Evolutionary conservation across 768 basidiomycete species (phyloP).

Genomic region (Boletus rubropictus): DNA sequence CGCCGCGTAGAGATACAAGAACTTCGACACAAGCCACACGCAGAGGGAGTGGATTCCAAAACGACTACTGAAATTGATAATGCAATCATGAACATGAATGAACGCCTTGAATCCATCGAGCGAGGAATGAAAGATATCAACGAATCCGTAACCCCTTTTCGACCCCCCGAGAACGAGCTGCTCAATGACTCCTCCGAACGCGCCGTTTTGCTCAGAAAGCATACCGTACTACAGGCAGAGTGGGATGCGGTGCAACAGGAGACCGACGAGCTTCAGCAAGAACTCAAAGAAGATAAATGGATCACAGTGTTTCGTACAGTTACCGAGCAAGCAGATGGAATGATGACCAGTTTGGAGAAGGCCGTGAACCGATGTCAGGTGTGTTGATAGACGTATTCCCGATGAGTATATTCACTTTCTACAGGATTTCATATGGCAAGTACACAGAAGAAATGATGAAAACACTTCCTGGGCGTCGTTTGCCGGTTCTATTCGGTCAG

Average conservation of each 20-base stretch:
- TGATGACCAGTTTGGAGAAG: conserved; percentile 96
- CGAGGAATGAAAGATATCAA: conserved; percentile 66
- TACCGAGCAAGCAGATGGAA: conserved; percentile 91
- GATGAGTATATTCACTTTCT: conserved; percentile 1
- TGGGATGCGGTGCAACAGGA: conserved; percentile 82
- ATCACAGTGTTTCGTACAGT: conserved; percentile 91
- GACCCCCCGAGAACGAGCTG: conserved; percentile 44
- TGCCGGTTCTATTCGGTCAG: conserved; percentile 41
- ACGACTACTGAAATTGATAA: conserved; percentile 74
- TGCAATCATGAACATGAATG: conserved; percentile 73
- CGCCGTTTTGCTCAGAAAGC: conserved; percentile 59
- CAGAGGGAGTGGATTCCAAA: conserved; percentile 44
- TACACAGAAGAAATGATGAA: conserved; percentile 55
- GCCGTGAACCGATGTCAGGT: conserved; percentile 88
- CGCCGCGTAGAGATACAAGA: conserved; percentile 75
- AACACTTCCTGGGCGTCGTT: conserved; percentile 37
- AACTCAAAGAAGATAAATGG: conserved; percentile 97
- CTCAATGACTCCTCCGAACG: conserved; percentile 38
- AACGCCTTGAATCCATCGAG: conserved; percentile 67
- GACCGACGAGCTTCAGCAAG: conserved; percentile 77
- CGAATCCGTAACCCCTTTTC: conserved; percentile 58
- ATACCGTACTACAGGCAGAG: conserved; percentile 63
- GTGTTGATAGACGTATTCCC: conserved; percentile 20
- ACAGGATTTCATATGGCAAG: conserved; percentile 84
- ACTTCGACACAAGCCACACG: conserved; percentile 80